Percentiles rank a stretch among this genome's conserved stretches.
Evolutionary conservation across 257 asterid genomes (phyloP).

Genomic region (Euphrasia confusa): DNA sequence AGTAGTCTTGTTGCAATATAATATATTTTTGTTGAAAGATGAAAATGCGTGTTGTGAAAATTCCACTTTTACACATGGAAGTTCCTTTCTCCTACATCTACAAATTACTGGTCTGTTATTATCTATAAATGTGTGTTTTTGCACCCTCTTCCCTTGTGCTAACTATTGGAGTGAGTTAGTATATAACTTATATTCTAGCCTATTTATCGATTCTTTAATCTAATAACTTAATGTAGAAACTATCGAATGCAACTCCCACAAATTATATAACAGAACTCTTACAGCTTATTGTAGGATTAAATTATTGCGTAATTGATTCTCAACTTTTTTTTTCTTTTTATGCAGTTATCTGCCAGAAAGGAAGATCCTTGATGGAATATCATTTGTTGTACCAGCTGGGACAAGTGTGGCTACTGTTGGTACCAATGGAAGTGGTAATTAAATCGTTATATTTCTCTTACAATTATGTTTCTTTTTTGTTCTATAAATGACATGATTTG

Average conservation of each 20-base stretch:
- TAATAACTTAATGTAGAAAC: no score
- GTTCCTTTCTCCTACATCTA: neutral
- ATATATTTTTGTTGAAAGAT: no score
- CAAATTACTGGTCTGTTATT: neutral
- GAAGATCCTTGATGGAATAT: conserved; percentile 88
- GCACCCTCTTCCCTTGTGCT: no score
- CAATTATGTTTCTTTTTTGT: conserved; percentile 22
- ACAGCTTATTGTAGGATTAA: conserved; percentile 4
- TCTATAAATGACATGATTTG: conserved; percentile 14
- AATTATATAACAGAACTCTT: neutral
- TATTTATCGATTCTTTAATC: no score
- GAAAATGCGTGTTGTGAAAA: neutral
- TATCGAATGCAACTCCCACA: conserved; percentile 5
- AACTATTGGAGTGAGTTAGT: no score
- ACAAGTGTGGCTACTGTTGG: conserved; percentile 99
- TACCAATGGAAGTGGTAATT: conserved; percentile 96
- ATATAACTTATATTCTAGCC: no score
- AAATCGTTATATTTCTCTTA: conserved; percentile 18
- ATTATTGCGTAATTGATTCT: conserved; percentile 19
- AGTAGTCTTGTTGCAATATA: no score
- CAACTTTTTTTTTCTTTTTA: conserved; percentile 23
- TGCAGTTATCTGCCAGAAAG: conserved; percentile 68
- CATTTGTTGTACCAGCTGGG: conserved; percentile 92
- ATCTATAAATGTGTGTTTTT: no score
- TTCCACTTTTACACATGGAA: neutral